Evolutionary conservation across 768 basidiomycete genomes (phyloP).

Genomic region (Lactarius quietus): DNA sequence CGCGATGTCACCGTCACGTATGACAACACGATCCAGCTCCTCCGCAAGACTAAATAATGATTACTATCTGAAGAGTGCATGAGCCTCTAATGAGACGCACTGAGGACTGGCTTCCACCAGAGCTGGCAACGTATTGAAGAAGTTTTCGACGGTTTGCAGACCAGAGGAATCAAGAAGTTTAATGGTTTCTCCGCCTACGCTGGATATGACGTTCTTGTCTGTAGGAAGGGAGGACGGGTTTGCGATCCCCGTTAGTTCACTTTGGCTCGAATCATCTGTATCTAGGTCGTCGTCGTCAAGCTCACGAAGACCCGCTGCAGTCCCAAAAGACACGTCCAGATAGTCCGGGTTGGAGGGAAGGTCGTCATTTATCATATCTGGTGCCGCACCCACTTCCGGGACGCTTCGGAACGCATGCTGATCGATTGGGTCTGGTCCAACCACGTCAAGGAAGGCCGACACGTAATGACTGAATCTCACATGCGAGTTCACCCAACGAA

Average conservation of each 20-base stretch:
- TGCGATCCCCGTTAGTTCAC: background rate
- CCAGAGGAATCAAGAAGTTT: constrained; percentile 63
- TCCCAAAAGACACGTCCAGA: constrained; percentile 75
- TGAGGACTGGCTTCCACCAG: constrained; percentile 40
- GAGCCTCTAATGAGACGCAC: constrained; percentile 38
- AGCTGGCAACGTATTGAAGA: constrained; percentile 65
- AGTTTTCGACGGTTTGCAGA: constrained; percentile 67
- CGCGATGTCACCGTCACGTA: constrained; percentile 59
- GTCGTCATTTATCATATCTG: constrained; percentile 91
- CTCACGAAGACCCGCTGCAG: constrained; percentile 72
- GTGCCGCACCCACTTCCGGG: constrained; percentile 73
- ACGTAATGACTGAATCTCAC: constrained; percentile 24
- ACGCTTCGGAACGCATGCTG: constrained; percentile 72
- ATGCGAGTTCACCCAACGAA: constrained; percentile 28
- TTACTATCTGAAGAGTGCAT: background rate
- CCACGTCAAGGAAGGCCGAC: background rate
- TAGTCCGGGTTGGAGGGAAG: constrained; percentile 87
- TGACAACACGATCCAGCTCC: constrained; percentile 42
- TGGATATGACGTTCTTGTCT: constrained; percentile 46
- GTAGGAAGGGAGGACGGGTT: background rate
- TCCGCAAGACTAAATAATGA: constrained; percentile 19
- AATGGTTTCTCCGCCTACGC: constrained; percentile 81
- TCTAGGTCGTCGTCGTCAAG: constrained; percentile 70
- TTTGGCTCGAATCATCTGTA: constrained; percentile 47
- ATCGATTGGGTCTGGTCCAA: constrained; percentile 62